These are phyloP conservation scores for Athelia psychrophila DNA, from an alignment of 1,284 basidiomycete genomes.

Conservation along the genomic window DNA sequence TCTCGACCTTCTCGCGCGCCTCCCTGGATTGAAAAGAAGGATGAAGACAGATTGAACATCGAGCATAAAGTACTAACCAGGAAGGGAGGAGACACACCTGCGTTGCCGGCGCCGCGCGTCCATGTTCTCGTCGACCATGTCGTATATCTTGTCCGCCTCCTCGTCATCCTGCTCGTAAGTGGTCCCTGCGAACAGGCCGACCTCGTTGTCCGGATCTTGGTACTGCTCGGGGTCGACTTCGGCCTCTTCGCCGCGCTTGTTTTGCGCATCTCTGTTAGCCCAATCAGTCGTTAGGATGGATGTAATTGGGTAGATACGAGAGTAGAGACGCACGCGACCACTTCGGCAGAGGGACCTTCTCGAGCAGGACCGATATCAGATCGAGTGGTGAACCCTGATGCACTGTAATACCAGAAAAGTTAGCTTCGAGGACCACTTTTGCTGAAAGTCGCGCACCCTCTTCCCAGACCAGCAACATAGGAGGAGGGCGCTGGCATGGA, in stretches of 20 bases:
- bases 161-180: constrained; percentile 98
- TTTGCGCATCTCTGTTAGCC: constrained; percentile 70
- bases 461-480: constrained; percentile 94
- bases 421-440: not conserved
- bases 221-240: constrained; percentile 88
- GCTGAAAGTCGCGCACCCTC: constrained; percentile 60
- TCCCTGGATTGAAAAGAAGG: constrained; percentile 48
- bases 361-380: constrained; percentile 98
- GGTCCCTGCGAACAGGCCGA: constrained; percentile 92
- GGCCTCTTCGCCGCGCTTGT: constrained; percentile 80
- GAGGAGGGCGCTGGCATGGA: constrained; percentile 90
- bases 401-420: constrained; percentile 43
- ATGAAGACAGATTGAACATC: constrained; percentile 25
- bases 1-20: constrained; percentile 70
- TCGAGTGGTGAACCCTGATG: constrained; percentile 97
- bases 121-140: constrained; percentile 87
- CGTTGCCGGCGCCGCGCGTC: constrained; percentile 79
- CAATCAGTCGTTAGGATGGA: constrained; percentile 3
- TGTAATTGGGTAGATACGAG: not conserved
- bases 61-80: constrained; percentile 34
- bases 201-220: constrained; percentile 97
- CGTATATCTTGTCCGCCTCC: constrained; percentile 96
- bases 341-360: constrained; percentile 89
- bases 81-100: constrained; percentile 68
- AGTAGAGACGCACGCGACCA: constrained; percentile 62